Evolutionary conservation across 768 basidiomycete species (phyloP).

Genomic region (Pholiota molesta): DNA sequence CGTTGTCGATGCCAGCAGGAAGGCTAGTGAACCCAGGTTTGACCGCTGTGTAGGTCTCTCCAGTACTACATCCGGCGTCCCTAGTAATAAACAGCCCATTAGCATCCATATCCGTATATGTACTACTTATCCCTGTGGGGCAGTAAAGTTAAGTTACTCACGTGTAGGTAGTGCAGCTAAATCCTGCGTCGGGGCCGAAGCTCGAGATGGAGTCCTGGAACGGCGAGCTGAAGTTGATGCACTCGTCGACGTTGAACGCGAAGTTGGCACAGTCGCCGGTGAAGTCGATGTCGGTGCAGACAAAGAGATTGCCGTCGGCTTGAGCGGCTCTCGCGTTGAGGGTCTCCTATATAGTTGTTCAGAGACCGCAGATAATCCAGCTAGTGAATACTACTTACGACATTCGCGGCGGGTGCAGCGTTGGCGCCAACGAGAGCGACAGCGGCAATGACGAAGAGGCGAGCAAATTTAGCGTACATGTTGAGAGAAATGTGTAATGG

Average conservation of each 20-base stretch:
- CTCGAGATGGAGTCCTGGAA: constrained; percentile 12
- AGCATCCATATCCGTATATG: too few relatives aligned
- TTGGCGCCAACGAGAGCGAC: background rate
- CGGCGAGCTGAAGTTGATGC: constrained; percentile 8
- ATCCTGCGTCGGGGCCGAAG: constrained; percentile 9
- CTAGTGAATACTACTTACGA: background rate
- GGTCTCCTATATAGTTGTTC: background rate
- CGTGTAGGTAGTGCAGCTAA: constrained; percentile 9
- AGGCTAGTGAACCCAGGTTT: constrained; percentile 1
- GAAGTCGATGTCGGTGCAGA: constrained; percentile 7
- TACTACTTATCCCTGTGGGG: background rate
- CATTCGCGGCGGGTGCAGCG: constrained; percentile 1
- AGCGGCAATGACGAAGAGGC: background rate
- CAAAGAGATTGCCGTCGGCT: constrained; percentile 10
- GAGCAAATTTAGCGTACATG: background rate
- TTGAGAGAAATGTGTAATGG: background rate
- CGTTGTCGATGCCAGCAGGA: constrained; percentile 10
- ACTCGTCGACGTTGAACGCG: constrained; percentile 5
- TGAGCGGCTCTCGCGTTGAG: background rate
- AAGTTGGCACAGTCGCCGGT: constrained; percentile 9
- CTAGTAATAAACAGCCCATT: background rate
- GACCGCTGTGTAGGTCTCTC: constrained; percentile 7
- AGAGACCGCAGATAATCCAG: background rate
- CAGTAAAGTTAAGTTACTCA: background rate
- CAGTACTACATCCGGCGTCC: background rate